Percentiles rank a stretch among this genome's conserved stretches.
Evolutionary conservation across 2,329 filamentous ascomycete genomes (phyloP).

Genomic region (Cladosporium phlei): DNA sequence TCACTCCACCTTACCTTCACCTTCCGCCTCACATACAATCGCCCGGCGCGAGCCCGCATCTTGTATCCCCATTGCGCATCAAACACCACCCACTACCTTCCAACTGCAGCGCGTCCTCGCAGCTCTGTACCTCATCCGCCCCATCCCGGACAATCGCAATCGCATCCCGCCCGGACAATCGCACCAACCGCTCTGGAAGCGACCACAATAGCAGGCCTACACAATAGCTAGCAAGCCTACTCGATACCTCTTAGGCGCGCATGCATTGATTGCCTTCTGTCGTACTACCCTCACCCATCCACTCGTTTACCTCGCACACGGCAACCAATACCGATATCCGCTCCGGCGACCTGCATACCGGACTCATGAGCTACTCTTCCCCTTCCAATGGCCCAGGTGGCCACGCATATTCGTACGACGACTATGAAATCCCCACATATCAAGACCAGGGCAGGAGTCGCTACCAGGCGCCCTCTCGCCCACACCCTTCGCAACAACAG

Average conservation of each 20-base stretch:
- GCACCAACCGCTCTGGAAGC: slow-evolving; percentile 6
- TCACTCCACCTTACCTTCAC: too few relatives aligned
- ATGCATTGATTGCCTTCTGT: slow-evolving; percentile 13
- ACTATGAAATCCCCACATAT: slow-evolving; percentile 11
- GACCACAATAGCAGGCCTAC: slow-evolving; percentile 3
- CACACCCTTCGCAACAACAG: neutral
- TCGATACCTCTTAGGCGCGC: slow-evolving; percentile 1
- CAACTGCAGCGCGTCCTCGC: slow-evolving; percentile 1
- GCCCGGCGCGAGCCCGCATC: slow-evolving; percentile 8
- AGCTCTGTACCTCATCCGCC: slow-evolving; percentile 8
- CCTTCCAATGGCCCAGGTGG: slow-evolving; percentile 4
- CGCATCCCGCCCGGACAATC: neutral
- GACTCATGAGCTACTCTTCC: slow-evolving; percentile 9
- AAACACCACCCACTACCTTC: neutral
- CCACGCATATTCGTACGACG: slow-evolving; percentile 4
- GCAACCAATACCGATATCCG: neutral
- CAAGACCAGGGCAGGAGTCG: slow-evolving; percentile 9
- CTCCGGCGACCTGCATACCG: slow-evolving; percentile 11
- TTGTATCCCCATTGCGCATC: neutral
- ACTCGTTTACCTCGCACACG: slow-evolving; percentile 5
- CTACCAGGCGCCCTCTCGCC: neutral
- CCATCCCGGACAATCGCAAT: slow-evolving; percentile 4
- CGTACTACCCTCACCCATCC: slow-evolving; percentile 2
- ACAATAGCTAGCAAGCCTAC: slow-evolving; percentile 1
- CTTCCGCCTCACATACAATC: too few relatives aligned